Base-by-base conservation (phyloP, 116 monocot species). In the Thalassia testudinum region DNA sequence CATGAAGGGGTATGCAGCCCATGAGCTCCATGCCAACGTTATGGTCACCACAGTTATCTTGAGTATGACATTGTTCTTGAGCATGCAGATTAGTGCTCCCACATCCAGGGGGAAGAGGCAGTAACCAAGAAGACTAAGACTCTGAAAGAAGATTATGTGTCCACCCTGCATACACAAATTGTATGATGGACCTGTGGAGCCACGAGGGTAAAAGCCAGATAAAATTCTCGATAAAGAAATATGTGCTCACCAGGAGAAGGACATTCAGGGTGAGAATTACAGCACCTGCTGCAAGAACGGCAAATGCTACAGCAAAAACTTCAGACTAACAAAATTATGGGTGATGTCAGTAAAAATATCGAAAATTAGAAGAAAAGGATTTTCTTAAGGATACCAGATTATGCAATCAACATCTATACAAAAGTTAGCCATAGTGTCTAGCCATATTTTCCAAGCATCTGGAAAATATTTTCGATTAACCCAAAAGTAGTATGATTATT, bases 221-320 rank as follows among this genome's bases (percentile, higher is more conserved):
- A 45, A 26, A 26, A 27, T 22, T 26, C 6, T 17, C 16, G 25
- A 13, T 0, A 20, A 20, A 49, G 24, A 27, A 26, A 53, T n/a
- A n/a, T 1, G 1, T 40, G 23, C 61, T 65, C 70, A 81, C 85
- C 81, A 92, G 63, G 28, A 88, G 79, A 21, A 88, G 27, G 27
- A 88, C 88, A 58, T 88, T 88, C 43, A 88, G 47, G 15, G 82
- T 88, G 65, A 88, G 79, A 52, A 88, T 77, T 1, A 88, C 50
- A 1, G 88, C 83, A 47, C 88, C 88, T 43, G 88, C 88, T 13
- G 87, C 87, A 21, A 88, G 76, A 21, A 88, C 76, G n/a, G 83
- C 87, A 71, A 88, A 88, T 34, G 88, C 88, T 63, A 88, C 88
- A 2, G 83, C 88, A 56, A 88, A 88, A 27, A 88, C 88, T 71